Percentiles rank a stretch among this genome's conserved stretches.
phyloP scores from a whole-genome alignment of 306 rosid species.

The Castanea sativa region DNA sequence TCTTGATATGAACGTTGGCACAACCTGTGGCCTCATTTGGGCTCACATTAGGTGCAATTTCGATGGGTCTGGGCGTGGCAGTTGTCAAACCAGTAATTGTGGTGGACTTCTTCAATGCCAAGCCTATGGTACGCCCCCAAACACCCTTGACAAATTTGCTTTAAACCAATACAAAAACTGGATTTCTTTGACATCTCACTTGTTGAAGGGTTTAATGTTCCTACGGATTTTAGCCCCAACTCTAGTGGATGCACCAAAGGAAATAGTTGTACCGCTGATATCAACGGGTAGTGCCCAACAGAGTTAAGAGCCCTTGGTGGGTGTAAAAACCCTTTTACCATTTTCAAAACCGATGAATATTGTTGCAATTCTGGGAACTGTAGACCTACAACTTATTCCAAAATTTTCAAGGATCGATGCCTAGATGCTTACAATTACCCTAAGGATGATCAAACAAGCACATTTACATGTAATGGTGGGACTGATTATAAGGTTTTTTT shows the following conservation, averaged over 20 bases:
- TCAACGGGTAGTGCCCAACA: constrained; percentile 11
- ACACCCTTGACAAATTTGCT: constrained; percentile 19
- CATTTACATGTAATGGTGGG: not conserved
- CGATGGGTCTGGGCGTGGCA: not conserved
- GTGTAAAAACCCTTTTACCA: constrained; percentile 18
- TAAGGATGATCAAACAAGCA: constrained; percentile 9
- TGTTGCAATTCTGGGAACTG: constrained; percentile 7
- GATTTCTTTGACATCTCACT: constrained; percentile 29
- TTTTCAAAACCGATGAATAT: not conserved
- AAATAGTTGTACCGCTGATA: not conserved
- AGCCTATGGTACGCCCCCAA: constrained; percentile 20
- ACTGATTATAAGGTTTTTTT: not conserved
- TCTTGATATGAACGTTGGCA: constrained; percentile 28
- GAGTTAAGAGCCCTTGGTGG: not conserved
- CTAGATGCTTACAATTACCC: constrained; percentile 15
- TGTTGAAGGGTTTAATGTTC: constrained; percentile 32
- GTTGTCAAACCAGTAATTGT: not conserved
- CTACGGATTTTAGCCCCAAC: constrained; percentile 22
- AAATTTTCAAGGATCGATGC: constrained; percentile 17
- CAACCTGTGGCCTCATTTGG: not conserved
- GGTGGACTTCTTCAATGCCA: not conserved
- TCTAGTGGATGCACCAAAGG: no score
- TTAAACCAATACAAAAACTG: constrained; percentile 2
- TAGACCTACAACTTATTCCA: constrained; percentile 11
- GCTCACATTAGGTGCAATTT: not conserved